phyloP scores from a whole-genome alignment of 2,329 filamentous ascomycete genomes.

The Penicillium hordei region DNA sequence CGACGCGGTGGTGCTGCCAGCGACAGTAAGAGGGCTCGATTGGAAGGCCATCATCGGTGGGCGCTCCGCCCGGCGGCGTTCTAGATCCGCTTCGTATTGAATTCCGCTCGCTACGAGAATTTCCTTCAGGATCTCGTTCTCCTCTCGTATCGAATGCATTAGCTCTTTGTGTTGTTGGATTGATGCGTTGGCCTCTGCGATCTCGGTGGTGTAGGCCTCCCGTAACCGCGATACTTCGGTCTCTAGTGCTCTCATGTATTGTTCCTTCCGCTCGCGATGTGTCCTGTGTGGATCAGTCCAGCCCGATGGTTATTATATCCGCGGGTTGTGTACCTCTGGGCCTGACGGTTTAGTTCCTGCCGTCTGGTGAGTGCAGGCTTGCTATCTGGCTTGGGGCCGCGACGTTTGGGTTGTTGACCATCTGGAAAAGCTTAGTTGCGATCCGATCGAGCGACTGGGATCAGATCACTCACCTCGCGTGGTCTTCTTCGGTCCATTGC shows the following conservation, averaged over 20 bases:
- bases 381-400: conserved; percentile 94
- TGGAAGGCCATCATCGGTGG: conserved; percentile 22
- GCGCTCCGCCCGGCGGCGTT: conserved; percentile 38
- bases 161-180: conserved; percentile 69
- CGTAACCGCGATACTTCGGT: conserved; percentile 86
- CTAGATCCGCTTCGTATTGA: conserved; percentile 52
- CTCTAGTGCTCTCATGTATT: conserved; percentile 92
- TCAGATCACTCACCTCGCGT: conserved; percentile 62
- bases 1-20: conserved; percentile 40
- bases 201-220: conserved; percentile 68
- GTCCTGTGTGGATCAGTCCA: conserved; percentile 60
- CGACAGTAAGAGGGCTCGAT: conserved; percentile 46
- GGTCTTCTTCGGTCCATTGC: conserved; percentile 57
- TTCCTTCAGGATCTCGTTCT: conserved; percentile 74
- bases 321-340: conserved; percentile 69
- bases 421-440: conserved; percentile 52
- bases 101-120: conserved; percentile 61
- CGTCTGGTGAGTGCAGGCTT: conserved; percentile 89
- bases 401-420: conserved; percentile 80
- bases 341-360: conserved; percentile 92
- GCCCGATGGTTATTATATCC: conserved; percentile 9
- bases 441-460: neutral
- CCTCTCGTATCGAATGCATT: conserved; percentile 70
- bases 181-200: conserved; percentile 52
- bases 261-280: conserved; percentile 92